These are phyloP conservation scores for Aureobasidium sp. DNA, from an alignment of 2,329 filamentous ascomycete genomes.

Conservation along the genomic window DNA sequence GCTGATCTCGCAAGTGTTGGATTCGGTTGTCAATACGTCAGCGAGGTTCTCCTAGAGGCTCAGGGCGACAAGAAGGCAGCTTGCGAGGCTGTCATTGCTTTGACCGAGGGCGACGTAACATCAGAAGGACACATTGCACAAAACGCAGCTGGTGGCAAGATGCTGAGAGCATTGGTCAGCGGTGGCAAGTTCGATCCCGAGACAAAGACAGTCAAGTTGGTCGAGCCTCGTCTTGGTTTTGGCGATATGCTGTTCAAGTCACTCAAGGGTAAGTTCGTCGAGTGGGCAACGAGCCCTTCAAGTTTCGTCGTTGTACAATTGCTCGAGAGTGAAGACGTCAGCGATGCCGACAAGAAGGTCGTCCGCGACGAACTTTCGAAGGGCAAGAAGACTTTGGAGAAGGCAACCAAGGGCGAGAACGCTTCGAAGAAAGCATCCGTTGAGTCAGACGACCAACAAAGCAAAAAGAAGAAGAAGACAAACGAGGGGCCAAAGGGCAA, in stretches of 20 bases:
- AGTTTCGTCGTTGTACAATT: constrained; percentile 81
- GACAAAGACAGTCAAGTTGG: constrained; percentile 60
- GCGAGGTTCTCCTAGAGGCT: constrained; percentile 71
- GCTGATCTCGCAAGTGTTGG: constrained; percentile 63
- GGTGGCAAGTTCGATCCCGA: constrained; percentile 79
- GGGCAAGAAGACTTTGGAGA: constrained; percentile 63
- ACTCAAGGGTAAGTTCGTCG: constrained; percentile 66
- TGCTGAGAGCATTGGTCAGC: constrained; percentile 86
- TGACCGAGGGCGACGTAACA: constrained; percentile 34
- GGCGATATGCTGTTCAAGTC: constrained; percentile 72
- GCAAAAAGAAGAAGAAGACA: constrained; percentile 31
- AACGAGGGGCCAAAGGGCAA: constrained; percentile 31
- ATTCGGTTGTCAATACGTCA: constrained; percentile 81
- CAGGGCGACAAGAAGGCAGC: constrained; percentile 70
- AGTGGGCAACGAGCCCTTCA: constrained; percentile 81
- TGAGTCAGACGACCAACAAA: constrained; percentile 20
- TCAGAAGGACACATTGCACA: constrained; percentile 53
- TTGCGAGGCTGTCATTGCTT: constrained; percentile 55
- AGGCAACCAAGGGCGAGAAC: constrained; percentile 49
- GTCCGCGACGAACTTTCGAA: constrained; percentile 65
- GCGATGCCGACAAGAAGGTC: constrained; percentile 60
- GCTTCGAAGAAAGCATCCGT: constrained; percentile 37
- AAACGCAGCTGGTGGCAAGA: constrained; percentile 61
- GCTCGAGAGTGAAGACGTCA: constrained; percentile 58
- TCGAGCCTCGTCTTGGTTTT: constrained; percentile 74